Evolutionary conservation across 2,329 filamentous ascomycete genomes (phyloP).

Genomic region (Botrytis aclada): DNA sequence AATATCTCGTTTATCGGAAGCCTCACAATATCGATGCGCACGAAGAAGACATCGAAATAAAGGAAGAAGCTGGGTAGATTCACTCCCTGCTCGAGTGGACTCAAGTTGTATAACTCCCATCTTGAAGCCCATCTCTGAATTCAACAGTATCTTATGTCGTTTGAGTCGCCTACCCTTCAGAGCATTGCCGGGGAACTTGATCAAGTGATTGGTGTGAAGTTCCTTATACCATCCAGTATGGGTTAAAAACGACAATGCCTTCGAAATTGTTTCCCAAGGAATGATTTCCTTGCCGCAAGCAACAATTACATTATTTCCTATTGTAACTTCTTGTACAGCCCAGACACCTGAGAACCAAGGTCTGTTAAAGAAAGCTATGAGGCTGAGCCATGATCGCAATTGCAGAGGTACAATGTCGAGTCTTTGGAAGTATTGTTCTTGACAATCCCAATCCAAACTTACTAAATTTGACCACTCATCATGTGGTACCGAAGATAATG

Average conservation of each 20-base stretch:
- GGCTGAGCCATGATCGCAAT: background rate
- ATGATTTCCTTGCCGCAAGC: background rate
- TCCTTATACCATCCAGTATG: slow-evolving; percentile 7
- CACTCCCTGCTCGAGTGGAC: background rate
- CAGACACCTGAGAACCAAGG: slow-evolving; percentile 12
- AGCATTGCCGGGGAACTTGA: background rate
- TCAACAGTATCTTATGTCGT: background rate
- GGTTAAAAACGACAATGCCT: background rate
- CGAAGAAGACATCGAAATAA: slow-evolving; percentile 12
- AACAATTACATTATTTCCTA: slow-evolving; percentile 1
- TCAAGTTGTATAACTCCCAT: slow-evolving; percentile 13
- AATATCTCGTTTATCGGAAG: slow-evolving; percentile 10
- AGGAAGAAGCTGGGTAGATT: background rate
- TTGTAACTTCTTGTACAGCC: slow-evolving; percentile 7
- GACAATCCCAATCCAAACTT: background rate
- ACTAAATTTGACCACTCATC: slow-evolving; percentile 9
- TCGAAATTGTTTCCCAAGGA: slow-evolving; percentile 6
- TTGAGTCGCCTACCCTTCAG: background rate
- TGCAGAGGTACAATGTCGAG: background rate
- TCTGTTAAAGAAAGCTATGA: slow-evolving; percentile 14
- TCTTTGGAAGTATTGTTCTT: background rate
- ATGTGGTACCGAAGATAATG: background rate
- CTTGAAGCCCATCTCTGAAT: slow-evolving; percentile 2
- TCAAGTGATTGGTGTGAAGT: background rate
- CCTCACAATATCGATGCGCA: background rate